Evolutionary conservation across 116 monocot species (phyloP), one percentile per base, ranked within the genome.

Genomic region (Cymodocea nodosa): DNA sequence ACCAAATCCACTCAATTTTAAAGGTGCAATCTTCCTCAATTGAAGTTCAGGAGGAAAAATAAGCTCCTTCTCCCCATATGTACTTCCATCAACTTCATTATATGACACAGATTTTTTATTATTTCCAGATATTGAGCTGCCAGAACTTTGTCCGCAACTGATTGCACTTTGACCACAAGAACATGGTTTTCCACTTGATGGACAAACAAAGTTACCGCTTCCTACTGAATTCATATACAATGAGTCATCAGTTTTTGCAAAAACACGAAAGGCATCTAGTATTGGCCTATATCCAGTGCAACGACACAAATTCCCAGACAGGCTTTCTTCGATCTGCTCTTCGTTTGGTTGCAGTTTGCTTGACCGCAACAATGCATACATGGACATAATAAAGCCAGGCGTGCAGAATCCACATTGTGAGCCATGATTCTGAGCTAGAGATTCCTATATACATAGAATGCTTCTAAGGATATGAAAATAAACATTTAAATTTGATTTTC

Each of bases 391-490:
- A 79, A 98, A 98, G 52, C 97, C 97, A 71, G 97, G 97, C 51
- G 97, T 98, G 71, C 97, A 98, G 75, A 83, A 98, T 66, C 97
- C 97, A 79, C 97, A 98, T 63, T 97, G 97, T 57, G 97, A 97
- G 56, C 97, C 97, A 81, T 97, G 97, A 66, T 82, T 70, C 69
- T 80, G 72, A 24, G 87, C 91, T 71, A 97, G 64, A 67, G 85
- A 59, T 76, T 97, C 88, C 97, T 94, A 66, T 35, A 61, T 37
- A 23, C 56, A 0, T 9, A 56, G 3, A 59, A 34, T 67, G 34
- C 4, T 63, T 63, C 5, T 18, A 19, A 17, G 17, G 11, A 63
- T 7, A 5, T 40, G 62, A 44, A 63, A 63, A 63, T 44, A 39
- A 5, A 16, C 23, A 59, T 14, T 12, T 13, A 13, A 59, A 10